These are phyloP conservation scores for Houttuynia cordata DNA, from an alignment of 164 flowering plant genomes.

Conservation along the genomic window DNA sequence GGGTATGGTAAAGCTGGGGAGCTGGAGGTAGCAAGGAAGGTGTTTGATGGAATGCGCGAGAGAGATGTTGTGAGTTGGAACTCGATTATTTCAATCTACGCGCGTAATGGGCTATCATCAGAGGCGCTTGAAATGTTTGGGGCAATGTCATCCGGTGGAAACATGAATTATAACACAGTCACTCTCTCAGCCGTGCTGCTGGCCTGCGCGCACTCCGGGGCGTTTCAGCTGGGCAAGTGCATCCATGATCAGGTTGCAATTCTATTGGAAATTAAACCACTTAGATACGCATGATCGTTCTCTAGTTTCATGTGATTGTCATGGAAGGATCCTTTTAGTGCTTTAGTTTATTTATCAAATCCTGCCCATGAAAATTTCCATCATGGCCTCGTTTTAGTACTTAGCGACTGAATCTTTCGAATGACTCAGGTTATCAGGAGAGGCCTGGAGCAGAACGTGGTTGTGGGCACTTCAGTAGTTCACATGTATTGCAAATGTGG, in stretches of 20 bases:
- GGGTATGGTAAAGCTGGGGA: slow-evolving; percentile 66
- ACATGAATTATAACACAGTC: slow-evolving; percentile 33
- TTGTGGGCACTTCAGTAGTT: background rate
- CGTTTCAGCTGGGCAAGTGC: slow-evolving; percentile 48
- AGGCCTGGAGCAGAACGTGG: background rate
- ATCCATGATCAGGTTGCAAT: slow-evolving; percentile 61
- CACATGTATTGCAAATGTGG: slow-evolving; percentile 7
- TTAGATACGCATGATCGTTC: too few relatives aligned
- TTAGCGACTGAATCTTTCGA: background rate
- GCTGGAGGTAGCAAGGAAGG: slow-evolving; percentile 32
- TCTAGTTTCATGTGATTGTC: too few relatives aligned
- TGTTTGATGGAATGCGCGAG: slow-evolving; percentile 51
- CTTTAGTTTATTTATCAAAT: too few relatives aligned
- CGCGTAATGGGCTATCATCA: slow-evolving; percentile 46
- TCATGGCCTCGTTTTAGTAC: too few relatives aligned
- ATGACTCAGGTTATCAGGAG: background rate
- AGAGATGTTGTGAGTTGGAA: slow-evolving; percentile 77
- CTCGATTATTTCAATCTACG: slow-evolving; percentile 60
- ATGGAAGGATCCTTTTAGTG: too few relatives aligned
- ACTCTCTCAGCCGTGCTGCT: slow-evolving; percentile 62
- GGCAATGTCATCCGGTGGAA: slow-evolving; percentile 25
- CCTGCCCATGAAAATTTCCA: too few relatives aligned
- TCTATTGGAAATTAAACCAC: too few relatives aligned
- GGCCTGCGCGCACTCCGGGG: slow-evolving; percentile 68
- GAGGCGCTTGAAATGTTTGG: slow-evolving; percentile 51